Conservation (phyloP, 2,329 filamentous ascomycete genomes). For the Daldinia sp. region DNA sequence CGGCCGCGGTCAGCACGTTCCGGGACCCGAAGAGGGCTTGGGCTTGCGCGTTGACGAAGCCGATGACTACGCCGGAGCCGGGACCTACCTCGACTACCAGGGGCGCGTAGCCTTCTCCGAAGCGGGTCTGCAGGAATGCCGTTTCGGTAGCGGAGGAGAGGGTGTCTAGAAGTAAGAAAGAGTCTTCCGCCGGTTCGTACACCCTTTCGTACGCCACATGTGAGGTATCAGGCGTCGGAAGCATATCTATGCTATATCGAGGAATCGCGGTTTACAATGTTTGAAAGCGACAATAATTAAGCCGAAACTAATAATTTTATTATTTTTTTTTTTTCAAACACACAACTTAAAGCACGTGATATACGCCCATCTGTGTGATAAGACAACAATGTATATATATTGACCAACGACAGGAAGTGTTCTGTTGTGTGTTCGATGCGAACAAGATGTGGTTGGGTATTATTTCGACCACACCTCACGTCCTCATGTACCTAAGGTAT, state of each 20-base stretch:
- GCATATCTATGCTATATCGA: constrained; percentile 65
- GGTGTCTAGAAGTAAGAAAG: constrained; percentile 92
- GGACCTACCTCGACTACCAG: constrained; percentile 88
- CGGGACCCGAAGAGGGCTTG: constrained; percentile 76
- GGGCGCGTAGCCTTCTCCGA: constrained; percentile 61
- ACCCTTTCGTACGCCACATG: constrained; percentile 90
- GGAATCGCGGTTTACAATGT: neutral
- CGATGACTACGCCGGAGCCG: constrained; percentile 93
- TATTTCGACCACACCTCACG: neutral
- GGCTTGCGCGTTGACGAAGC: constrained; percentile 85
- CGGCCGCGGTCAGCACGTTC: constrained; percentile 77
- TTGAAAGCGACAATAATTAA: constrained; percentile 13
- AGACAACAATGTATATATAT: constrained; percentile 15
- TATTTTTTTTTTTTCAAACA: constrained; percentile 29
- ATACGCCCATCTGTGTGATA: constrained; percentile 19
- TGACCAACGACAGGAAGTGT: neutral
- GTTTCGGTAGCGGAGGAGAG: constrained; percentile 79
- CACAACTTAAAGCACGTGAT: constrained; percentile 39
- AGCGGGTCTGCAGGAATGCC: constrained; percentile 74
- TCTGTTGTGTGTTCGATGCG: neutral
- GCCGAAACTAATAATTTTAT: neutral
- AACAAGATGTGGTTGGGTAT: neutral
- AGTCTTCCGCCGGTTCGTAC: constrained; percentile 97
- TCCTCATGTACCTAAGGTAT: neutral
- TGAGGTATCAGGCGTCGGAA: constrained; percentile 92